phyloP scores from a whole-genome alignment of 192 early-diverging fungal genomes.

The Entomortierella chlamydospora region DNA sequence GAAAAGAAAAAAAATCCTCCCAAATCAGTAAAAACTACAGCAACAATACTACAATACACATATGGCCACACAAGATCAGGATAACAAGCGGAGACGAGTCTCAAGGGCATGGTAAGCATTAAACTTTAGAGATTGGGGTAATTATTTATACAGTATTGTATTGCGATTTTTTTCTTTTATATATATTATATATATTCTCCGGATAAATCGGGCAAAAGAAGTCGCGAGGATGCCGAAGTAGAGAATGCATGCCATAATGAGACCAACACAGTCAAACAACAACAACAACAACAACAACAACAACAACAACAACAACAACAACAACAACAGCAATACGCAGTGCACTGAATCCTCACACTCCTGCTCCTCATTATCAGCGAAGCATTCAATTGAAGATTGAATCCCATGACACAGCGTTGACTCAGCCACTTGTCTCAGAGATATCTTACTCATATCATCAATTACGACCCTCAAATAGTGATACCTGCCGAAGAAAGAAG shows the following conservation, averaged over 20 bases:
- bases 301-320: too few species aligned
- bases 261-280: not conserved
- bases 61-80: constrained; percentile 50
- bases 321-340: not conserved
- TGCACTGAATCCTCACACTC: too few species aligned
- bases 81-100: constrained; percentile 46
- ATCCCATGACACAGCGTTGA: not conserved
- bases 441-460: not conserved
- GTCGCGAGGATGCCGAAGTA: not conserved
- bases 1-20: too few species aligned
- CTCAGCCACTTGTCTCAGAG: not conserved
- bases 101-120: constrained; percentile 47
- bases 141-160: not conserved
- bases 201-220: constrained; percentile 31
- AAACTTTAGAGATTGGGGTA: not conserved
- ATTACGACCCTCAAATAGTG: constrained; percentile 56
- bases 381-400: too few species aligned
- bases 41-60: not conserved
- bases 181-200: not conserved
- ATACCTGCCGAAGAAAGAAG: constrained; percentile 85
- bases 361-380: not conserved
- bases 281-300: not conserved
- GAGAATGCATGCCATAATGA: not conserved
- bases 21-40: not conserved
- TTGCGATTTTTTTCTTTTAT: not conserved